These are phyloP conservation scores for barley (Hordeum vulgare) DNA, from an alignment of 176 grass and related monocot genomes.

Conservation along the genomic window MorexV3_pseudomolecules_assembly NC_058523.1:534718159-534718658, in stretches of 20 bases:
- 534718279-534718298: neutral
- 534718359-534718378: neutral
- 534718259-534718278: neutral
- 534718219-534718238: neutral
- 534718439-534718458: too few species aligned
- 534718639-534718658: too few species aligned
- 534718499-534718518: neutral
- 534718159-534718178: neutral
- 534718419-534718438: too few species aligned
- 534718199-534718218: neutral
- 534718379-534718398: neutral
- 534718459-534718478: too few species aligned
- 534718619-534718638: too few species aligned
- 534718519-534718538: neutral
- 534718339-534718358: neutral
- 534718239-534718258: neutral
- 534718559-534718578: too few species aligned
- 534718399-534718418: too few species aligned
- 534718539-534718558: too few species aligned
- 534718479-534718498: too few species aligned
- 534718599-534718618: too few species aligned
- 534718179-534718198: neutral
- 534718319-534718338: too few species aligned
- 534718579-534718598: too few species aligned
- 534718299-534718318: neutral